A percentile compares a stretch with the other conserved stretches of the same genome.
These are phyloP conservation scores for Yamagishiella unicocca DNA, from an alignment of 139 green algal genomes.

Conservation along the genomic window DNA sequence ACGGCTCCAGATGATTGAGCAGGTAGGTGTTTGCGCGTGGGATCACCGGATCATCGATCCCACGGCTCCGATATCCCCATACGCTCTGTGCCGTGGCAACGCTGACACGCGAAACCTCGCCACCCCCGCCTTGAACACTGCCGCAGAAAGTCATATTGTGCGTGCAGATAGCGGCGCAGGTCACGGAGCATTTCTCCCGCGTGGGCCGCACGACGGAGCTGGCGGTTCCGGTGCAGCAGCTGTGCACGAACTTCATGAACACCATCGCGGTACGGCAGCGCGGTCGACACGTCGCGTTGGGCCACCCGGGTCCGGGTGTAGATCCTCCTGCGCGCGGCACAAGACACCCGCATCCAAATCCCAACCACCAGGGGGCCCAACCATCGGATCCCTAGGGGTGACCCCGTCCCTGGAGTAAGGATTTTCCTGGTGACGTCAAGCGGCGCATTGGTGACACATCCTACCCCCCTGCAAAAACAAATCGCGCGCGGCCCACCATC, in stretches of 20 bases:
- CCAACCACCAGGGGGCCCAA: too few species aligned
- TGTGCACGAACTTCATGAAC: conserved; percentile 38
- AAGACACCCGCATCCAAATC: too few species aligned
- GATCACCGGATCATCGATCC: neutral
- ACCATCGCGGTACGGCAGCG: conserved; percentile 25
- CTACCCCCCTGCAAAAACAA: too few species aligned
- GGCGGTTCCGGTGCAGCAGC: conserved; percentile 6
- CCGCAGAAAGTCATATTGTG: conserved; percentile 39
- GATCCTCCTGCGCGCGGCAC: too few species aligned
- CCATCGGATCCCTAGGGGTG: too few species aligned
- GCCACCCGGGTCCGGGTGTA: too few species aligned
- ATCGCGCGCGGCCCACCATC: too few species aligned
- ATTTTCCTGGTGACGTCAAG: too few species aligned
- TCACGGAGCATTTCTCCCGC: conserved; percentile 32
- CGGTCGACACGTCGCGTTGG: too few species aligned
- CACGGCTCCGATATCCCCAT: neutral
- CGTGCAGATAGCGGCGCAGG: conserved; percentile 25
- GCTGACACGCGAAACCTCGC: neutral
- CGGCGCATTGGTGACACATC: too few species aligned
- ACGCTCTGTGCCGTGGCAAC: too few species aligned
- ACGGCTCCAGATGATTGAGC: conserved; percentile 27
- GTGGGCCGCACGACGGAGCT: conserved; percentile 36
- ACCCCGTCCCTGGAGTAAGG: too few species aligned
- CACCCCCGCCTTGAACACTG: neutral
- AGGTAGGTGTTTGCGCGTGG: conserved; percentile 1